A percentile compares a stretch with the other conserved stretches of the same genome.
Conservation (phyloP, 441 rosid species). For the Erodium moschatum region DNA sequence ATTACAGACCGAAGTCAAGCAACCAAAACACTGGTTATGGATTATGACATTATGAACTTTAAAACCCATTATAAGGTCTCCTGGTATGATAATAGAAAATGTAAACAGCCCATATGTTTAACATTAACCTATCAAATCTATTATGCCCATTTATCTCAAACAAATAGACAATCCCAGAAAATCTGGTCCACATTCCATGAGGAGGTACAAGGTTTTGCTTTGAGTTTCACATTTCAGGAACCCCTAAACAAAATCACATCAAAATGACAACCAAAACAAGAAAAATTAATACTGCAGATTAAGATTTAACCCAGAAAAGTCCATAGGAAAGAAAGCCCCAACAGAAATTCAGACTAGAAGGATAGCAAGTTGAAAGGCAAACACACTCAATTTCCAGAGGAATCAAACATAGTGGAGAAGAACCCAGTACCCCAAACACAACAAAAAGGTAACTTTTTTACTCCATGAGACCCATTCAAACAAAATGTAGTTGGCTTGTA, state of each 20-base stretch:
- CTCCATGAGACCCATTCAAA: not conserved
- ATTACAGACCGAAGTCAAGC: not conserved
- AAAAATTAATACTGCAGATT: not conserved
- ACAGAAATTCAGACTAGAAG: not conserved
- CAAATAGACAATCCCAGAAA: not conserved
- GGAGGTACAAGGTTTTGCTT: too few relatives aligned
- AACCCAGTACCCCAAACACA: too few relatives aligned
- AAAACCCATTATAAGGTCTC: not conserved
- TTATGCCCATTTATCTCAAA: not conserved
- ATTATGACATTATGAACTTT: not conserved
- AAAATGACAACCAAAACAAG: too few relatives aligned
- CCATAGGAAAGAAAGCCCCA: not conserved
- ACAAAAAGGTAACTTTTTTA: constrained; percentile 3
- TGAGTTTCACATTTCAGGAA: too few relatives aligned
- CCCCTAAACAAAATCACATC: too few relatives aligned
- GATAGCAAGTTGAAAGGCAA: not conserved
- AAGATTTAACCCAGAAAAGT: not conserved
- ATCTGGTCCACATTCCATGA: not conserved
- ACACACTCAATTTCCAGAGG: not conserved
- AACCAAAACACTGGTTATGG: not conserved
- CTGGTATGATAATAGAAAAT: not conserved
- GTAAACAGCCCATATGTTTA: not conserved
- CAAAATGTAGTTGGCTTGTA: not conserved
- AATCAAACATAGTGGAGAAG: not conserved
- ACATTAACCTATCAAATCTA: not conserved